Evolutionary conservation across 2,329 filamentous ascomycete genomes (phyloP).

Genomic region (Colletotrichum gigasporum): DNA sequence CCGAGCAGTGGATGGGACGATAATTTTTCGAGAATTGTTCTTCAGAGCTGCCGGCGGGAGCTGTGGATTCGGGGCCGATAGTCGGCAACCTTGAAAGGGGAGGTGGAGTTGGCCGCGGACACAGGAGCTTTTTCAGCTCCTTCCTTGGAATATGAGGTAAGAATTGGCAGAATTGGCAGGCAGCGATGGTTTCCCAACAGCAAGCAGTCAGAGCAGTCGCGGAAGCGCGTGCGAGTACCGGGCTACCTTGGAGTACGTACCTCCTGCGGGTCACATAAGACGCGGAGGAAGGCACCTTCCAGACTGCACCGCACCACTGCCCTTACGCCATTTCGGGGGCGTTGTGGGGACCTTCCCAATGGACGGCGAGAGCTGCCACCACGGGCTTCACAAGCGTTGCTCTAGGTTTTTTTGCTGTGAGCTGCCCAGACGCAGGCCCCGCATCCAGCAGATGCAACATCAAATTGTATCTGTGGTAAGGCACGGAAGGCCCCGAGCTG

Average conservation of each 20-base stretch:
- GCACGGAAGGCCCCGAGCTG: neutral
- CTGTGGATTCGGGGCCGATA: neutral
- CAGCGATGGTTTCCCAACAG: neutral
- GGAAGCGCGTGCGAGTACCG: no score
- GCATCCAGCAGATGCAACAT: neutral
- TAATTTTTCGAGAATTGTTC: neutral
- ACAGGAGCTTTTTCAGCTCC: neutral
- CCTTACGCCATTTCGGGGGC: neutral
- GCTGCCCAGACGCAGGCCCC: neutral
- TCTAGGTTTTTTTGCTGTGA: slow-evolving; percentile 3
- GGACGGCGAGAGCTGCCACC: neutral
- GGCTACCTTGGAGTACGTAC: no score
- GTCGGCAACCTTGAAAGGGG: neutral
- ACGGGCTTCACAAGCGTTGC: no score
- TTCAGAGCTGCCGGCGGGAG: neutral
- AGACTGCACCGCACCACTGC: no score
- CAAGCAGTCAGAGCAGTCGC: neutral
- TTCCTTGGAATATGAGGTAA: slow-evolving; percentile 15
- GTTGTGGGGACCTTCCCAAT: slow-evolving; percentile 11
- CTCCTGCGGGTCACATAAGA: slow-evolving; percentile 15
- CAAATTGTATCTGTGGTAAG: neutral
- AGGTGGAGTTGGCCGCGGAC: slow-evolving; percentile 15
- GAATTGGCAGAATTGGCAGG: neutral
- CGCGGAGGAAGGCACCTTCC: neutral
- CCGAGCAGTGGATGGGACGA: neutral